Evolutionary conservation across 2,329 filamentous ascomycete species (phyloP), one percentile per base, ranked within the genome.

Genomic region (Monilinia fructicola): DNA sequence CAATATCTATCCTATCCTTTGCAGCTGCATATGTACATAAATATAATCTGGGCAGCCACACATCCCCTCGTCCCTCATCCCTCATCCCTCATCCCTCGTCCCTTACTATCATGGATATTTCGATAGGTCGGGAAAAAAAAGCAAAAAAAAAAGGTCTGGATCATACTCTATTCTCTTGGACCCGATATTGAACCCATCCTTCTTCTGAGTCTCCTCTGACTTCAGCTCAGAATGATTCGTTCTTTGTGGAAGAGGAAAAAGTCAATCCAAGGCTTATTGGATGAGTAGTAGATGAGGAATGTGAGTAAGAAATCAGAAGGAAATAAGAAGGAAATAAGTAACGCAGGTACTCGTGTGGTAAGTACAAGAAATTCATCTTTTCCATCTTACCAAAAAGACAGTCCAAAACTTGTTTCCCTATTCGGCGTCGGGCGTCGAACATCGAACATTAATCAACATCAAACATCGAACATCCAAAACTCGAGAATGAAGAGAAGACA

Each of bases 191-290:
- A 54, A 28, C 5, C 23, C 46, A 46, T 16, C 12, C 21, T 31
- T 18, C 18, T n/a, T n/a, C n/a, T n/a, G n/a, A n/a, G n/a, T n/a
- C n/a, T n/a, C 23, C 55, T 31, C 9, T 48, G 11, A 10, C n/a
- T 26, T 11, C 46, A 62, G 31, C 59, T 28, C n/a, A 18, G n/a
- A 3, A 52, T 40, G 42, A 53, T 62, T 62, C 31, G 59, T n/a
- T 40, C 35, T 12, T n/a, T 2, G 46, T 28, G 59, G 59, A 21
- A 26, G 40, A 40, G 26, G 59, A 35, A 35, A 35, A 35, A 35
- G 31, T 35, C 5, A 35, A 35, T 35, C 5, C 9, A 7, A 35
- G 31, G 31, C 31, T 35, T 35, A 35, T 35, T 35, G 31, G 31
- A 35, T 35, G 9, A 7, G 31, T 35, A 7, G 31, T 35, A 35